phyloP scores from a whole-genome alignment of 495 filamentous ascomycete species.

The Penicillium malachiteum region DNA sequence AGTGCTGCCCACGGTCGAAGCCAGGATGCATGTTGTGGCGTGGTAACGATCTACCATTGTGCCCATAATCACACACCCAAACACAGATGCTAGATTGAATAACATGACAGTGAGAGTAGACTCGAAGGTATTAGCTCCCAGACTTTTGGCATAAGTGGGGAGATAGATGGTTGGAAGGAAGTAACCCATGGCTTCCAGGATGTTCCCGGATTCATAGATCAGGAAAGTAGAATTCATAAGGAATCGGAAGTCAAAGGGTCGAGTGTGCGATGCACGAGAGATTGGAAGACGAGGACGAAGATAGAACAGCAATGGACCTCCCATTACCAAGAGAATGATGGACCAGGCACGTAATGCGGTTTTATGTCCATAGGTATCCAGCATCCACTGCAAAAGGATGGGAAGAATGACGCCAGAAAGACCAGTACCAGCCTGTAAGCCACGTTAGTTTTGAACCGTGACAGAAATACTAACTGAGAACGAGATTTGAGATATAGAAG shows the following conservation, averaged over 20 bases:
- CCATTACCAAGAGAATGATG: constrained; percentile 41
- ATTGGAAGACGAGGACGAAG: constrained; percentile 50
- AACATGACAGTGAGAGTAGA: constrained; percentile 48
- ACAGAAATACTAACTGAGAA: not conserved
- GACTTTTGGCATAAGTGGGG: constrained; percentile 51
- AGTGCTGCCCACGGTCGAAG: constrained; percentile 53
- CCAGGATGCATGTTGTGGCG: constrained; percentile 54
- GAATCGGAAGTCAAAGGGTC: constrained; percentile 42
- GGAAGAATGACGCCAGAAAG: constrained; percentile 46
- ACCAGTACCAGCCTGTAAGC: constrained; percentile 39
- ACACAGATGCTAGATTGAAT: constrained; percentile 52
- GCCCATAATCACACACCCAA: constrained; percentile 59
- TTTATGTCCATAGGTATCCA: constrained; percentile 51
- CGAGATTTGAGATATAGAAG: not conserved
- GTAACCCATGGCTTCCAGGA: constrained; percentile 57
- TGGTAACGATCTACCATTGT: constrained; percentile 54
- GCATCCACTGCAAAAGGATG: constrained; percentile 46
- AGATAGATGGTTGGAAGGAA: constrained; percentile 63
- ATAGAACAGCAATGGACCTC: constrained; percentile 54
- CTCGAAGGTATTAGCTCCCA: constrained; percentile 35
- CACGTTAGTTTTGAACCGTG: not conserved
- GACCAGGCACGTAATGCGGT: constrained; percentile 53
- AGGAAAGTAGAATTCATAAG: constrained; percentile 45
- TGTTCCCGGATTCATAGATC: constrained; percentile 52
- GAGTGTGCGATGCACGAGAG: constrained; percentile 16